A percentile compares a stretch with the other conserved stretches of the same genome.
These are phyloP conservation scores for Puccinia polysora DNA, from an alignment of 1,284 basidiomycete genomes.

Conservation along the genomic window DNA sequence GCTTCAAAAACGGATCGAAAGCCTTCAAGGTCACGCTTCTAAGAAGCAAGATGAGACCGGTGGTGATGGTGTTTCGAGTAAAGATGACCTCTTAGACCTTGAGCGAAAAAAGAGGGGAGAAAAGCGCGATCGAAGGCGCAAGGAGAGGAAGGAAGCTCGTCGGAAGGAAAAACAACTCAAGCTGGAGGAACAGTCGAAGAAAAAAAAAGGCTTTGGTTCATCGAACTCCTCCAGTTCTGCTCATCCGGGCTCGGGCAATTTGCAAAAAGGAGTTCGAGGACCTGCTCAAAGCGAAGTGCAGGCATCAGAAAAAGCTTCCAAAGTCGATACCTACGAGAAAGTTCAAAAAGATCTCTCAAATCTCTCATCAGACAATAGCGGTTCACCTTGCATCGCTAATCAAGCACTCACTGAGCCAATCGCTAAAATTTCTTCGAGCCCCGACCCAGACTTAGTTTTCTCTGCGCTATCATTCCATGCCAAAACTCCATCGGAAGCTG, in stretches of 20 bases:
- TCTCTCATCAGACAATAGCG: not conserved
- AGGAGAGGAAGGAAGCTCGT: slow-evolving; percentile 31
- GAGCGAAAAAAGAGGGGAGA: slow-evolving; percentile 27
- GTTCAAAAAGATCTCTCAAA: not conserved
- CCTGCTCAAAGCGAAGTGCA: not conserved
- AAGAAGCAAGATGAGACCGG: not conserved
- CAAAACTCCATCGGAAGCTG: not conserved
- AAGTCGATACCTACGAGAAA: not conserved
- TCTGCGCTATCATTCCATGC: slow-evolving; percentile 21
- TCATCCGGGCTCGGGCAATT: slow-evolving; percentile 31
- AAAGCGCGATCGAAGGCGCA: slow-evolving; percentile 27
- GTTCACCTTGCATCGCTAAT: not conserved
- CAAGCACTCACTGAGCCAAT: not conserved
- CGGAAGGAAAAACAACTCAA: slow-evolving; percentile 30
- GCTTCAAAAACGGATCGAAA: slow-evolving; percentile 30
- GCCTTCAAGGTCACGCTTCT: slow-evolving; percentile 21
- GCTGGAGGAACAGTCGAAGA: slow-evolving; percentile 9
- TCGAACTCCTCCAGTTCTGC: not conserved
- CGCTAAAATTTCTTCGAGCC: not conserved
- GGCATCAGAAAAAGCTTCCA: not conserved
- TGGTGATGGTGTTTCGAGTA: not conserved
- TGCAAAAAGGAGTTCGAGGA: slow-evolving; percentile 14
- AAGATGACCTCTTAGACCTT: slow-evolving; percentile 30
- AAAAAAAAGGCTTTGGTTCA: not conserved
- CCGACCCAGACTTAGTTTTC: slow-evolving; percentile 26